phyloP scores from a whole-genome alignment of 2,329 filamentous ascomycete genomes.

The Aspergillus sojae region DNA sequence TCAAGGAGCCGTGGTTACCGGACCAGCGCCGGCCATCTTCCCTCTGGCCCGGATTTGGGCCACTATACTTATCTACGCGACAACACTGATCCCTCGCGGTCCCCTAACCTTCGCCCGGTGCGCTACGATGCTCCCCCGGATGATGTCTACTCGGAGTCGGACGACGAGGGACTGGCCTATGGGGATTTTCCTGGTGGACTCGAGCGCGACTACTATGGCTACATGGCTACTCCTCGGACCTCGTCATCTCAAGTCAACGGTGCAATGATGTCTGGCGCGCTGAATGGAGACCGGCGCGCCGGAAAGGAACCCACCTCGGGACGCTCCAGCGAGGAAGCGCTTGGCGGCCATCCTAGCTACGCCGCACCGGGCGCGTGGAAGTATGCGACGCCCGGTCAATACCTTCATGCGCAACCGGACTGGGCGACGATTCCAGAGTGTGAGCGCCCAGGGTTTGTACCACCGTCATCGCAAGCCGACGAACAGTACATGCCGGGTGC shows the following conservation, averaged over 20 bases:
- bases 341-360: slow-evolving; percentile 38
- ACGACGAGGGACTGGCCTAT: slow-evolving; percentile 42
- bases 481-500: slow-evolving; percentile 33
- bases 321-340: slow-evolving; percentile 18
- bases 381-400: slow-evolving; percentile 34
- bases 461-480: slow-evolving; percentile 36
- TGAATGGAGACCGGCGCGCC: slow-evolving; percentile 11
- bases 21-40: slow-evolving; percentile 25
- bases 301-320: slow-evolving; percentile 13
- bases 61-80: slow-evolving; percentile 25
- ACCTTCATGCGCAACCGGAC: slow-evolving; percentile 25
- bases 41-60: slow-evolving; percentile 26
- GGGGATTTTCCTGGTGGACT: slow-evolving; percentile 30
- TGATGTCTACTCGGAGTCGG: slow-evolving; percentile 33
- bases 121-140: slow-evolving; percentile 27
- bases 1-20: slow-evolving; percentile 24
- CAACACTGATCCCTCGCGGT: slow-evolving; percentile 20
- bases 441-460: slow-evolving; percentile 46
- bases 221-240: slow-evolving; percentile 11
- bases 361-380: slow-evolving; percentile 31
- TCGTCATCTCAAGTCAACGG: slow-evolving; percentile 14
- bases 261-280: slow-evolving; percentile 24
- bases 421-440: slow-evolving; percentile 45
- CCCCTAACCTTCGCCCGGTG: slow-evolving; percentile 24
- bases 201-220: slow-evolving; percentile 22